Evolutionary conservation across 495 filamentous ascomycete species (phyloP).

Genomic region (Articulospora tetracladia): DNA sequence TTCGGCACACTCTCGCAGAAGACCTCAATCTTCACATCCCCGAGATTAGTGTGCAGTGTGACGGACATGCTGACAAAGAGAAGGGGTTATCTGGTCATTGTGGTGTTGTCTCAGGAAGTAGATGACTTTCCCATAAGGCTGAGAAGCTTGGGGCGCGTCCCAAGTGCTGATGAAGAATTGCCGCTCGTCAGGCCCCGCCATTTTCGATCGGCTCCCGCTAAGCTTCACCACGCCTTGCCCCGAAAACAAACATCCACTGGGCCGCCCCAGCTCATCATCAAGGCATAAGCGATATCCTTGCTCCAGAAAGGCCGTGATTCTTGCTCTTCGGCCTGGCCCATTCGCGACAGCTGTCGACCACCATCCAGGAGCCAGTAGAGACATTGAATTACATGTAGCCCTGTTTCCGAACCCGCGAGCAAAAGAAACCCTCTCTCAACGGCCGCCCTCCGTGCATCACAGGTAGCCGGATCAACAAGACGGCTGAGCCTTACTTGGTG

Average conservation of each 20-base stretch:
- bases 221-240: neutral
- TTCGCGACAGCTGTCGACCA: neutral
- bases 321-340: neutral
- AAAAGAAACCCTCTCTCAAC: neutral
- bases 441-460: neutral
- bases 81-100: neutral
- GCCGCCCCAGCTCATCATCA: neutral
- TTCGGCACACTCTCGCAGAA: slow-evolving; percentile 94
- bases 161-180: neutral
- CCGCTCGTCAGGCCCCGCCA: neutral
- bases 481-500: slow-evolving; percentile 20
- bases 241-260: neutral
- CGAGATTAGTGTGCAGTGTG: slow-evolving; percentile 83
- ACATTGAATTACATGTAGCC: neutral
- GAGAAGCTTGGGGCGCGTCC: slow-evolving; percentile 4
- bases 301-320: neutral
- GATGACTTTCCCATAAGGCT: slow-evolving; percentile 6
- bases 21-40: slow-evolving; percentile 92
- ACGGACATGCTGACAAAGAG: slow-evolving; percentile 45
- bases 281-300: neutral
- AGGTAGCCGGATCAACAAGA: neutral
- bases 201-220: neutral
- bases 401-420: neutral
- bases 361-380: neutral
- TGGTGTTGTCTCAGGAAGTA: neutral